Evolutionary conservation across 495 filamentous ascomycete species (phyloP).

Genomic region (Articulospora tetracladia): DNA sequence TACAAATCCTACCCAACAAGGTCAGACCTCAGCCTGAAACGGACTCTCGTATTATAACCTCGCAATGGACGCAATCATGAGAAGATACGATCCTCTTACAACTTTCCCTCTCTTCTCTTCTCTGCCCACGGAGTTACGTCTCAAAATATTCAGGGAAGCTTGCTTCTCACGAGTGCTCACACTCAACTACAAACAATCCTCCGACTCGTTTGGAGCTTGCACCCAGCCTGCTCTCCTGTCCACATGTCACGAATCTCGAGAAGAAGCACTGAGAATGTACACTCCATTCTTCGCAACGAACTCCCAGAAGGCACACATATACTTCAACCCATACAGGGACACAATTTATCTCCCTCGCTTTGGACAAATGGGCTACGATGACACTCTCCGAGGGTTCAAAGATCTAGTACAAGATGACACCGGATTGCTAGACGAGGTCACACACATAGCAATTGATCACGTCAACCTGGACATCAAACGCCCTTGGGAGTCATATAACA

Average conservation of each 20-base stretch:
- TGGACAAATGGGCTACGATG: conserved; percentile 43
- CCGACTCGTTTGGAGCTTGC: conserved; percentile 18
- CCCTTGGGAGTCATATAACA: conserved; percentile 51
- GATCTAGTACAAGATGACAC: conserved; percentile 1
- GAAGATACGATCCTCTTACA: conserved; percentile 3
- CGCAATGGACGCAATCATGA: neutral
- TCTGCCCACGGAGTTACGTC: conserved; percentile 43
- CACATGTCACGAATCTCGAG: conserved; percentile 39
- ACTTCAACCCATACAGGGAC: conserved; percentile 42
- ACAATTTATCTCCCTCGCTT: conserved; percentile 45
- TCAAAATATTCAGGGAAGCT: conserved; percentile 42
- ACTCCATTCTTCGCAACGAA: conserved; percentile 35
- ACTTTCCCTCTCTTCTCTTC: conserved; percentile 38
- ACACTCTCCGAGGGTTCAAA: conserved; percentile 37
- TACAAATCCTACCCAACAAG: too few relatives aligned
- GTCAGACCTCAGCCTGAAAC: too few relatives aligned
- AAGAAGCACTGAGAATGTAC: conserved; percentile 39
- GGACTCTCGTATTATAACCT: too few relatives aligned
- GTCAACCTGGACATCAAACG: conserved; percentile 40
- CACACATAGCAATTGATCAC: conserved; percentile 41
- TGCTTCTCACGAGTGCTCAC: conserved; percentile 38
- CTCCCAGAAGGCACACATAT: conserved; percentile 28
- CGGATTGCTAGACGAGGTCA: conserved; percentile 9
- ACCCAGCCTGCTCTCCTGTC: conserved; percentile 37
- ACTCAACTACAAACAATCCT: conserved; percentile 31